Evolutionary conservation across 1,284 basidiomycete genomes (phyloP).

Genomic region (Coniferiporia weirii): DNA sequence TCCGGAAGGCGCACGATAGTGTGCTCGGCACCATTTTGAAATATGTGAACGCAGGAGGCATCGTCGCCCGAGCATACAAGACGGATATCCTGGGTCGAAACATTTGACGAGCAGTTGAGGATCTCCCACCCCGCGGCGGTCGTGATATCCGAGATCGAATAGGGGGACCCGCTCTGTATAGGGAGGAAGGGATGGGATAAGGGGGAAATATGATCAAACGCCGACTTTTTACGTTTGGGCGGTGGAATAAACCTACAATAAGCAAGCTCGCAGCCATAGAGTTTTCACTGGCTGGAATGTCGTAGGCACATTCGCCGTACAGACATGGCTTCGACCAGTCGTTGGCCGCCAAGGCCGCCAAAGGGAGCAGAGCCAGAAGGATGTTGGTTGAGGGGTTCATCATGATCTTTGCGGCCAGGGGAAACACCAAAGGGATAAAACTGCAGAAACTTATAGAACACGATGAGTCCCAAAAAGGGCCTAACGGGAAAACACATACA

Average conservation of each 20-base stretch:
- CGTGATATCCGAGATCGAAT: constrained; percentile 49
- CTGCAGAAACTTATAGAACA: too few species aligned
- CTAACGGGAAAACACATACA: too few species aligned
- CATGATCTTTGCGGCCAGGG: too few species aligned
- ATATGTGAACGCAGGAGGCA: constrained; percentile 40
- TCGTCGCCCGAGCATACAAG: constrained; percentile 39
- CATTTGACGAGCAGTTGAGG: constrained; percentile 37
- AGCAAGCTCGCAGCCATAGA: constrained; percentile 32
- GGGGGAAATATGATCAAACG: not conserved
- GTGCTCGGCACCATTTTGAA: constrained; percentile 38
- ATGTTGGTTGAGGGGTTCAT: too few species aligned
- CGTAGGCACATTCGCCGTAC: constrained; percentile 36
- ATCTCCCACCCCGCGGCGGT: constrained; percentile 52
- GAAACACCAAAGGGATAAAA: too few species aligned
- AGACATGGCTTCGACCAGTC: constrained; percentile 42
- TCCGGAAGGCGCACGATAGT: constrained; percentile 50
- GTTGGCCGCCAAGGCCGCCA: constrained; percentile 23
- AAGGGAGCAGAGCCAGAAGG: not conserved
- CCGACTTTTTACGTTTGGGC: too few species aligned
- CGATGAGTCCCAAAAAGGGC: too few species aligned
- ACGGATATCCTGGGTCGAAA: constrained; percentile 40
- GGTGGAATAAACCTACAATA: too few species aligned
- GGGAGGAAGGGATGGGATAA: not conserved
- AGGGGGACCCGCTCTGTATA: constrained; percentile 37
- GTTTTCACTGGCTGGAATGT: constrained; percentile 26